These are phyloP conservation scores for Cordyceps militaris DNA, from an alignment of 2,329 filamentous ascomycete species.

Conservation along the genomic window DNA sequence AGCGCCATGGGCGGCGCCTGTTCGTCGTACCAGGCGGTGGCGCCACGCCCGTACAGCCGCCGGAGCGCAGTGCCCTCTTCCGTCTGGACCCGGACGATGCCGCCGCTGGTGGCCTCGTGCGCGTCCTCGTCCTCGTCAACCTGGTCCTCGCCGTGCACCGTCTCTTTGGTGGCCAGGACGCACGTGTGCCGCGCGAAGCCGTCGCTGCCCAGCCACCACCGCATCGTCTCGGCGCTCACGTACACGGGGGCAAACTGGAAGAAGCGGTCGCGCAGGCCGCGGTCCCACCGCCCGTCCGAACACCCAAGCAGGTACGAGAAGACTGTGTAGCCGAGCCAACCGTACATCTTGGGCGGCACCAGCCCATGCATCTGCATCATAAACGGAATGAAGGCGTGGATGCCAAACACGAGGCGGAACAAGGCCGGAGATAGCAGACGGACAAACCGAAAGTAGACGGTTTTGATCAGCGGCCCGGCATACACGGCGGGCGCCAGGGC, in stretches of 20 bases:
- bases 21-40: slow-evolving; percentile 73
- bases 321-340: slow-evolving; percentile 76
- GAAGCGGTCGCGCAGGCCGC: slow-evolving; percentile 68
- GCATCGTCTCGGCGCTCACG: slow-evolving; percentile 82
- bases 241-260: slow-evolving; percentile 92
- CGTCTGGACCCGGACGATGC: slow-evolving; percentile 14
- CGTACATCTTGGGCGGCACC: slow-evolving; percentile 63
- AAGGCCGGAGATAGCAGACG: slow-evolving; percentile 65
- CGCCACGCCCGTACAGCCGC: slow-evolving; percentile 36
- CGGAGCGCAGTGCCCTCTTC: slow-evolving; percentile 26
- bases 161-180: slow-evolving; percentile 72
- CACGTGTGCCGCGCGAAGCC: slow-evolving; percentile 77
- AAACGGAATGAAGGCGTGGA: slow-evolving; percentile 86
- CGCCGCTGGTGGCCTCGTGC: slow-evolving; percentile 5
- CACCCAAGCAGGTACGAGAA: slow-evolving; percentile 88
- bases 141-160: slow-evolving; percentile 53
- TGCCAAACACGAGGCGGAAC: slow-evolving; percentile 80
- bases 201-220: slow-evolving; percentile 89
- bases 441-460: slow-evolving; percentile 91
- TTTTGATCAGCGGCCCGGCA: slow-evolving; percentile 76
- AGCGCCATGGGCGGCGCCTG: slow-evolving; percentile 76
- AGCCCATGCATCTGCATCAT: slow-evolving; percentile 79
- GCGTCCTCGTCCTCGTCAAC: slow-evolving; percentile 47
- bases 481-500: slow-evolving; percentile 87
- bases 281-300: slow-evolving; percentile 80